Evolutionary conservation across 768 basidiomycete genomes (phyloP), one percentile per base, ranked within the genome.

Genomic region (Rhodotorula toruloides): DNA sequence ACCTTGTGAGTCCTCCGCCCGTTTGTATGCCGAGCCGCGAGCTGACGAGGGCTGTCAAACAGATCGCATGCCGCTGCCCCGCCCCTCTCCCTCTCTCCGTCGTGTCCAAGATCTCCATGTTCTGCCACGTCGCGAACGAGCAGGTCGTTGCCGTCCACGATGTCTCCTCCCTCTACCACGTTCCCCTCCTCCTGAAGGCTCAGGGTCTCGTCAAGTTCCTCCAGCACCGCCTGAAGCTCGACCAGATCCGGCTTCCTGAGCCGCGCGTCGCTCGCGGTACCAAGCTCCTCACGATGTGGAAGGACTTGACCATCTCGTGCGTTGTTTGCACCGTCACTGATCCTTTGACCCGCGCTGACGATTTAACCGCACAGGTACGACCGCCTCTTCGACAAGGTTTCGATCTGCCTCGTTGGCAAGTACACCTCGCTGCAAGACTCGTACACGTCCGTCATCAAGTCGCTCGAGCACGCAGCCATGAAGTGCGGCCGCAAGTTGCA

Each of bases 51-150:
- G 10, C 44, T 11, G 22, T 16, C 34, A 3, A 31, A 21, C 34
- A 54, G 53, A 94, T 99, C 74, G 94, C 94, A 0, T 97, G 94
- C 77, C 87, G 94, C 58, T 86, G 88, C 65, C 86, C 88, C 27
- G 83, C 88, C 68, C 87, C 89, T 0, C 81, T 99, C n/a, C 84
- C 87, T 59, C 82, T 84, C 22, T 83, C 88, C 0, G 94, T 93
- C 42, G 94, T 92, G 79, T 84, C 87, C 75, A 99, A 99, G 78
- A 94, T 99, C 47, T 91, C 91, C 67, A 97, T 98, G 93, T 98
- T 98, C 83, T 97, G 94, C 78, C 94, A 99, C 74, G 94, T 99
- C 73, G 80, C 85, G 6, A 81, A 87, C 6, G 86, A 90, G 73
- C 81, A 83, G 74, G 94, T 98, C 46, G 82, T 99, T 56, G 94